These are phyloP conservation scores for Cercospora sp. DNA, from an alignment of 2,329 filamentous ascomycete species.

Conservation along the genomic window DNA sequence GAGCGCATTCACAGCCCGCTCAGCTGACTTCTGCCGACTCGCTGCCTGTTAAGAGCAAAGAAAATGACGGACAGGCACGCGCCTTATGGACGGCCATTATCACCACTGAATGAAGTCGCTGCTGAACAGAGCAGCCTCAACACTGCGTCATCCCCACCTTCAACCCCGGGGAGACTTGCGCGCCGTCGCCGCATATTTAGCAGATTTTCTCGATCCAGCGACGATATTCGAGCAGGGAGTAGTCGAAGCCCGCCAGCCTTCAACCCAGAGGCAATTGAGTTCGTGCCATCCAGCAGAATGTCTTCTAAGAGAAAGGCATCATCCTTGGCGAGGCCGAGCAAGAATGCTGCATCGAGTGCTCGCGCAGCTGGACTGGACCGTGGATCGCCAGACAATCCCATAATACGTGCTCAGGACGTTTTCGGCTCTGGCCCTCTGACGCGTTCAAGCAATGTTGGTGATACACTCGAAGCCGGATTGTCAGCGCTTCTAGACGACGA, in stretches of 20 bases:
- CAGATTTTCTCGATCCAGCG: not conserved
- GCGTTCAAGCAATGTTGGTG: not conserved
- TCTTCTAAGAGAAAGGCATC: slow-evolving; percentile 36
- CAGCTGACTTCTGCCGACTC: not conserved
- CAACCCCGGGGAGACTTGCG: not conserved
- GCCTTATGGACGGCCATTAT: not conserved
- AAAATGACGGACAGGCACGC: not conserved
- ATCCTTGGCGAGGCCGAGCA: slow-evolving; percentile 24
- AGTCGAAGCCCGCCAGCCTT: slow-evolving; percentile 10
- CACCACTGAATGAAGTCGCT: not conserved
- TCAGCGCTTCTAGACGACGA: slow-evolving; percentile 12
- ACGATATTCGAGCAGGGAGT: not conserved
- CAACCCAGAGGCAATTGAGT: slow-evolving; percentile 30
- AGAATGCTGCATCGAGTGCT: slow-evolving; percentile 14
- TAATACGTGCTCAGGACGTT: slow-evolving; percentile 26
- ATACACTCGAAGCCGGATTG: not conserved
- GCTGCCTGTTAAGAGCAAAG: not conserved
- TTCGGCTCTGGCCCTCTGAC: slow-evolving; percentile 18
- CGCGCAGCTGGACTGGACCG: slow-evolving; percentile 5
- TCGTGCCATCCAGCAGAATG: slow-evolving; percentile 26
- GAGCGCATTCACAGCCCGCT: not conserved
- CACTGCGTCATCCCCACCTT: not conserved
- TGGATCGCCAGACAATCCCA: slow-evolving; percentile 14
- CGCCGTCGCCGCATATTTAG: slow-evolving; percentile 4
- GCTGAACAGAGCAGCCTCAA: not conserved